Evolutionary conservation across 208 protist genomes (phyloP), one percentile per base, ranked within the genome.

Genomic region (Lotmaria passim): DNA sequence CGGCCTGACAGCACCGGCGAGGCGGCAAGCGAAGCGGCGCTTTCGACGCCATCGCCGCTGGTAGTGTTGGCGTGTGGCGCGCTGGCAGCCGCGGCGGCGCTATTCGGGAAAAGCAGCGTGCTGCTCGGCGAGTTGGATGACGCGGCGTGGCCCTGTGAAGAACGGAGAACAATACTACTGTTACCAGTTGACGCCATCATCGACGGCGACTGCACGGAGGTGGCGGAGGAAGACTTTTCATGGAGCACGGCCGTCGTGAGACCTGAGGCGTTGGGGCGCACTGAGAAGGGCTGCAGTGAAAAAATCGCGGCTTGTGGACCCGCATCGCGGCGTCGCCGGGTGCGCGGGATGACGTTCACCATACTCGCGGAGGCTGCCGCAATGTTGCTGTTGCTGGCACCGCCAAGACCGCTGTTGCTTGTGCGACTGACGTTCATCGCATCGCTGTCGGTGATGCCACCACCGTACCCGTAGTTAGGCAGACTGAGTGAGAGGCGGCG

Each of bases 271-370:
- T 41, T 3, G 31, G 4, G 33, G 7, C 33, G 52, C 6, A 26
- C 41, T 12, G 52, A 26, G 3, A 10, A 38, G 50, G 14, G 55
- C 38, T 28, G 38, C 2, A 33, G 23, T 0, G 38, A 14, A 8
- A n/a, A 23, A 5, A 51, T 51, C 46, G 46, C 46, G 21, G 21
- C 47, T 31, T n/a, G 14, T 10, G 24, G 5, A 24, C n/a, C 39
- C 0, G 28, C 44, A 7, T 53, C 59, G 26, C 39, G 59, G 33
- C 59, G 59, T 39, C 59, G 59, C 7, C 59, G 59, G 2, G 59
- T 65, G n/a, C 59, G 59, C 8, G 41, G 15, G 21, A 65, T 65
- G 8, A 65, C 59, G 44, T 65, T 65, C 5, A 65, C 59, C 11
- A 4, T 30, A 44, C 28, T 28, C 28, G 44, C 24, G 28, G 12